A percentile compares a stretch with the other conserved stretches of the same genome.
These are phyloP conservation scores for Botrytis elliptica DNA, from an alignment of 2,329 filamentous ascomycete species.

Conservation along the genomic window DNA sequence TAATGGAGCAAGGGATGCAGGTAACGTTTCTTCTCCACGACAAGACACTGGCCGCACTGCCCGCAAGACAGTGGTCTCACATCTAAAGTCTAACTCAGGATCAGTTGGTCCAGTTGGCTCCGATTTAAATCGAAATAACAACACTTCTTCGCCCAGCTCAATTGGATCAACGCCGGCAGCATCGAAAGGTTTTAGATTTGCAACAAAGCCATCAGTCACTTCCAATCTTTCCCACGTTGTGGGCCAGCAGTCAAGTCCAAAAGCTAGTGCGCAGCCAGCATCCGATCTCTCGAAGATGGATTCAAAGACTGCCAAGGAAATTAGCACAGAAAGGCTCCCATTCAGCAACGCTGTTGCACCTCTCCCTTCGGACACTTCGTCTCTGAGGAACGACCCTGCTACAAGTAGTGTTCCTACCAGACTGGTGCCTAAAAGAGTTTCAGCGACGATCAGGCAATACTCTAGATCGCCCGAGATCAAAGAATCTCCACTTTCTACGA, in stretches of 20 bases:
- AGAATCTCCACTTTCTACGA: background rate
- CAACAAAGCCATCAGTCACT: background rate
- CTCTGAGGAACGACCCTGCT: background rate
- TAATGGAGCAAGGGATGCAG: background rate
- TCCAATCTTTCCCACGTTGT: background rate
- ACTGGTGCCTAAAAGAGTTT: background rate
- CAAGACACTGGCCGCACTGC: background rate
- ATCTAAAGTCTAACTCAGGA: background rate
- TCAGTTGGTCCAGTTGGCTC: background rate
- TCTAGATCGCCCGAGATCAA: background rate
- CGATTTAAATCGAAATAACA: background rate
- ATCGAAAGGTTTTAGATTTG: background rate
- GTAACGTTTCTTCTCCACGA: background rate
- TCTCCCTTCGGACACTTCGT: background rate
- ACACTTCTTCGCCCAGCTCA: background rate
- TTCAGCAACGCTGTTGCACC: background rate
- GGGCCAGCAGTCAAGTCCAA: background rate
- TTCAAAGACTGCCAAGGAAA: background rate
- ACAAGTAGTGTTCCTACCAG: background rate
- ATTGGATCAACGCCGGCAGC: background rate
- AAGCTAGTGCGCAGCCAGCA: background rate
- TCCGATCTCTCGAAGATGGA: background rate
- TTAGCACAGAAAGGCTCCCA: background rate
- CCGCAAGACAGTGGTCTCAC: constrained; percentile 4
- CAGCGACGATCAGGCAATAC: background rate